Base-by-base conservation (phyloP, 495 filamentous ascomycete genomes). In the Letharia columbiana region DNA sequence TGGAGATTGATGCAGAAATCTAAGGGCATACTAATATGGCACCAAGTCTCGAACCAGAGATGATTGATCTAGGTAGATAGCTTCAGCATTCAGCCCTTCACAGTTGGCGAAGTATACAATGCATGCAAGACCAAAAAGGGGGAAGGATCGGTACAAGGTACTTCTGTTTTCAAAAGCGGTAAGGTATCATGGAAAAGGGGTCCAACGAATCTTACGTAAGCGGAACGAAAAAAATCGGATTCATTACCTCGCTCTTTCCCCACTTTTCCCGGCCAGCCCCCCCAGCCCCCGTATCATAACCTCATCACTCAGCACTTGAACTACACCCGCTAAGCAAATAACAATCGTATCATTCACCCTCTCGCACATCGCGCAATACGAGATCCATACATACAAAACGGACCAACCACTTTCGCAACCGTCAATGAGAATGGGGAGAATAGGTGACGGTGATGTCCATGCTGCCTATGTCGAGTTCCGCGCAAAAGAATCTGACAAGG, bases 401-500 rank as follows among this genome's bases (percentile, higher is more conserved):
- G 9, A 66, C 42, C 31, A 66, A n/a, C 57, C 42, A 41, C 49
- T 52, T 23, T 61, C 37, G 15, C 58, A 40, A 52, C 9, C 42
- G 45, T 63, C 44, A 18, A 60, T 66, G 40, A 79, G 65, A 61
- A 84, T 84, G 81, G 81, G 81, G 73, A 80, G 81, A 60, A 84
- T 81, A 41, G 81, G 82, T 71, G 81, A 84, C 74, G 80, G 81
- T 71, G 81, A 83, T 70, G 81, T 84, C 67, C 81, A 84, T 73
- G 79, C 81, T 69, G 81, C 81, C 68, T 84, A 82, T 73, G 80
- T 84, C 73, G 81, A 84, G 74, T 84, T 84, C 70, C 79, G 81
- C 74, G 81, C 81, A 76, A 84, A 84, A 75, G 81, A 84, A 77
- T 81, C 82, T 74, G 81, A 84, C 74, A 84, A 84, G 80, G 81